Evolutionary conservation across 208 protist genomes (phyloP).

Genomic region (Leishmania aethiopica): DNA sequence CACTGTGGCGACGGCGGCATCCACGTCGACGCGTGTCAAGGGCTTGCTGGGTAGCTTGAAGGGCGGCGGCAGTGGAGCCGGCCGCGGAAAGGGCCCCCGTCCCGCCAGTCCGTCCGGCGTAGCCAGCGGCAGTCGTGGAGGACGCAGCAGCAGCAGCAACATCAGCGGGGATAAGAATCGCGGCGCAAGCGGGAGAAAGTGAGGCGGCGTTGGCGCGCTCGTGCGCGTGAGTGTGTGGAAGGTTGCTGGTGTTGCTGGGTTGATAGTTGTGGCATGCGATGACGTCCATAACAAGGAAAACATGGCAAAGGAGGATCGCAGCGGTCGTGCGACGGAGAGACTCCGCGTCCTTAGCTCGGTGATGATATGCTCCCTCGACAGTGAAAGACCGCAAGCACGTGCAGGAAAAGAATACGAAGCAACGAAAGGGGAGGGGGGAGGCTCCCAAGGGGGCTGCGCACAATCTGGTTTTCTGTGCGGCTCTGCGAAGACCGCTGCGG

Average conservation of each 20-base stretch:
- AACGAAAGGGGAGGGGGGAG: neutral
- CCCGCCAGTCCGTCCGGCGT: slow-evolving; percentile 24
- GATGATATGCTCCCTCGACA: neutral
- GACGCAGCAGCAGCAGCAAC: slow-evolving; percentile 6
- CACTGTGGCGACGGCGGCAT: neutral
- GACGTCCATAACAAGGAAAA: neutral
- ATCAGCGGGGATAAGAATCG: slow-evolving; percentile 3
- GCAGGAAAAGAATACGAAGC: neutral
- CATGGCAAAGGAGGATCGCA: neutral
- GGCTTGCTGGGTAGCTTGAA: slow-evolving; percentile 30
- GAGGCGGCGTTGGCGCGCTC: neutral
- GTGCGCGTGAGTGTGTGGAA: neutral
- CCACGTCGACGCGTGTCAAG: slow-evolving; percentile 25
- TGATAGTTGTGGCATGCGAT: neutral
- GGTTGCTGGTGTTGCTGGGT: neutral
- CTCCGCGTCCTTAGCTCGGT: neutral
- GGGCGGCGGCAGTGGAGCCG: slow-evolving; percentile 15
- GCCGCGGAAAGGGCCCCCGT: slow-evolving; percentile 19
- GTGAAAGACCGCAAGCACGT: neutral
- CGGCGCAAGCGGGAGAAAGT: neutral
- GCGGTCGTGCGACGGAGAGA: neutral
- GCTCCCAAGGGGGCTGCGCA: neutral
- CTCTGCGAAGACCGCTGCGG: neutral
- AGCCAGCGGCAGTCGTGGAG: slow-evolving; percentile 3
- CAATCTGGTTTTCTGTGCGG: too few relatives aligned